These are phyloP conservation scores for Xylariaceae sp. DNA, from an alignment of 2,329 filamentous ascomycete species.

Conservation along the genomic window DNA sequence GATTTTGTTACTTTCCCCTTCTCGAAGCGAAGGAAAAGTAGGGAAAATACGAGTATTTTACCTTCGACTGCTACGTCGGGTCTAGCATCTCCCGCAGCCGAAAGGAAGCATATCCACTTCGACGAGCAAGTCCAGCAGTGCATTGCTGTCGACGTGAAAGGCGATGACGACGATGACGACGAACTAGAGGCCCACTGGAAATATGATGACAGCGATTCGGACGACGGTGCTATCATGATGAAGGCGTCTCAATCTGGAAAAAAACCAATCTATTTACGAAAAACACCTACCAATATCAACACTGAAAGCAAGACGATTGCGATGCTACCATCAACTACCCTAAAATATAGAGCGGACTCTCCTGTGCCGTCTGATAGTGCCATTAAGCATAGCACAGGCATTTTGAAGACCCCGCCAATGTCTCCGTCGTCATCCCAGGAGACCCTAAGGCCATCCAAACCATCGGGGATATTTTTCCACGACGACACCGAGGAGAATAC, in stretches of 20 bases:
- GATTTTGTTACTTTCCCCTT: slow-evolving; percentile 66
- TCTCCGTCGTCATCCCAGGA: slow-evolving; percentile 80
- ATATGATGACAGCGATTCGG: slow-evolving; percentile 61
- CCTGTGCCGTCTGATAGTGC: slow-evolving; percentile 60
- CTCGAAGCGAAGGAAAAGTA: slow-evolving; percentile 56
- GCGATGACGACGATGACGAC: slow-evolving; percentile 70
- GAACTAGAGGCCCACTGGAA: slow-evolving; percentile 42
- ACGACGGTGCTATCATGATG: slow-evolving; percentile 80
- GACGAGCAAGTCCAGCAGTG: slow-evolving; percentile 95
- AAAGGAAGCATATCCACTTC: slow-evolving; percentile 88
- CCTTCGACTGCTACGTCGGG: slow-evolving; percentile 69
- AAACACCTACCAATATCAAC: slow-evolving; percentile 41
- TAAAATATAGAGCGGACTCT: slow-evolving; percentile 78
- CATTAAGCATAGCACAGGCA: slow-evolving; percentile 55
- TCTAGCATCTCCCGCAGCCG: slow-evolving; percentile 56
- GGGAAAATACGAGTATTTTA: slow-evolving; percentile 60
- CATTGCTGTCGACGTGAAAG: slow-evolving; percentile 85
- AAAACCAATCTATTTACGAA: slow-evolving; percentile 50
- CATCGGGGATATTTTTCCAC: slow-evolving; percentile 62
- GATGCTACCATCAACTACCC: slow-evolving; percentile 78
- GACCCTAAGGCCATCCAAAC: slow-evolving; percentile 67
- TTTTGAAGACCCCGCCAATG: slow-evolving; percentile 47
- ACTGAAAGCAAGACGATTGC: slow-evolving; percentile 80
- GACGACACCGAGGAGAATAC: slow-evolving; percentile 54
- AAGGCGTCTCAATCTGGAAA: slow-evolving; percentile 58